Conservation (phyloP, 164 flowering plant genomes). For the Magnolia kwangsiensis region DNA sequence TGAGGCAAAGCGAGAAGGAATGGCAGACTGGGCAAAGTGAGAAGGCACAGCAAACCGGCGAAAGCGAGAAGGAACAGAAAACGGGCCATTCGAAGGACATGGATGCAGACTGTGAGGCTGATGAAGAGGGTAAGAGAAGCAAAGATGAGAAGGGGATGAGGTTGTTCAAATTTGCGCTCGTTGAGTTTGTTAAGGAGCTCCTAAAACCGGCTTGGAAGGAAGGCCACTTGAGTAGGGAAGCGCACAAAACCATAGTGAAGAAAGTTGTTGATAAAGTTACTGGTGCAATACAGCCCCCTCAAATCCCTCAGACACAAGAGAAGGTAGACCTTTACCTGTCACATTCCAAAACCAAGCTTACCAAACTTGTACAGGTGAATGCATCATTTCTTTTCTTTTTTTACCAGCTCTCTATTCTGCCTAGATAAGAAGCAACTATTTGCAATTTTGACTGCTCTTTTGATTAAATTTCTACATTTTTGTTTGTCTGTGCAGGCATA, state of each 20-base stretch:
- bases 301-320: constrained; percentile 75
- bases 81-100: constrained; percentile 22
- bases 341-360: constrained; percentile 61
- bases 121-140: constrained; percentile 31
- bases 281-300: constrained; percentile 47
- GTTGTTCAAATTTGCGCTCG: constrained; percentile 71
- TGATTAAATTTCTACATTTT: background rate
- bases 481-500: constrained; percentile 31
- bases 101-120: constrained; percentile 26
- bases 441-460: background rate
- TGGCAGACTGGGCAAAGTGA: constrained; percentile 18
- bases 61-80: constrained; percentile 21
- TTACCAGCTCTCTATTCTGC: background rate
- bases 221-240: constrained; percentile 85
- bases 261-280: constrained; percentile 86
- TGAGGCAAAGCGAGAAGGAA: constrained; percentile 13
- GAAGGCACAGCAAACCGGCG: constrained; percentile 8
- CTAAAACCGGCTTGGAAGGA: constrained; percentile 93
- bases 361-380: constrained; percentile 82
- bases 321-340: constrained; percentile 75
- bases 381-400: background rate
- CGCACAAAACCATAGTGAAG: constrained; percentile 80
- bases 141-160: constrained; percentile 64
- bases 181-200: constrained; percentile 75
- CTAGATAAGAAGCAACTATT: background rate